Evolutionary conservation across 208 protist genomes (phyloP).

Genomic region (Wallacemonas rigidus): DNA sequence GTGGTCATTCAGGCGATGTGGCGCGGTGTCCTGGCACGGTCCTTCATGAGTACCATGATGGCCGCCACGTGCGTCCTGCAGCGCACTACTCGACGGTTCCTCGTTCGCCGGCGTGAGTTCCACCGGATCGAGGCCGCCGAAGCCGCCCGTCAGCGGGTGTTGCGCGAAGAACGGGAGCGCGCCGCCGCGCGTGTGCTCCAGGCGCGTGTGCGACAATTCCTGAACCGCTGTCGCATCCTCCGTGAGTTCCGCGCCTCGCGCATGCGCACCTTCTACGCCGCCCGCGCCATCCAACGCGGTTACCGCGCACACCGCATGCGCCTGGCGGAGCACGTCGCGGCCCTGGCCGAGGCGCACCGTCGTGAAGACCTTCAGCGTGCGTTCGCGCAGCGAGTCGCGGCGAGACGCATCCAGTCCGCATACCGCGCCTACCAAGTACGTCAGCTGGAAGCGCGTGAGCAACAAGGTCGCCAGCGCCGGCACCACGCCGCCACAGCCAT

Average conservation of each 20-base stretch:
- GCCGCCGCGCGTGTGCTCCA: conserved; percentile 65
- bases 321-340: conserved; percentile 37
- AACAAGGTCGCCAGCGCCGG: conserved; percentile 41
- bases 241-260: conserved; percentile 52
- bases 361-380: conserved; percentile 57
- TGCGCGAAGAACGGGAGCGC: conserved; percentile 38
- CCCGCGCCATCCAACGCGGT: conserved; percentile 75
- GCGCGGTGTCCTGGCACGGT: conserved; percentile 74
- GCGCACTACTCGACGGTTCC: conserved; percentile 51
- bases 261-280: conserved; percentile 59
- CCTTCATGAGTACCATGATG: conserved; percentile 52
- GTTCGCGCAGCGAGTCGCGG: conserved; percentile 57
- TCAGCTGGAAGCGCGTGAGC: conserved; percentile 36
- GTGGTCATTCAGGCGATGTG: conserved; percentile 74
- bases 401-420: conserved; percentile 63
- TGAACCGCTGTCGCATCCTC: conserved; percentile 61
- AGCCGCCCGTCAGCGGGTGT: conserved; percentile 28
- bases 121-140: conserved; percentile 44
- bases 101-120: conserved; percentile 43
- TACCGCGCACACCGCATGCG: conserved; percentile 65
- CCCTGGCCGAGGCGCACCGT: conserved; percentile 56
- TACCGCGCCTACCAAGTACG: conserved; percentile 59
- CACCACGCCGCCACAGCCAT: conserved; percentile 67
- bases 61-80: conserved; percentile 56
- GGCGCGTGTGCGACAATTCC: conserved; percentile 65